Evolutionary conservation across 1,284 basidiomycete species (phyloP).

Genomic region (Jaminaea rosea): DNA sequence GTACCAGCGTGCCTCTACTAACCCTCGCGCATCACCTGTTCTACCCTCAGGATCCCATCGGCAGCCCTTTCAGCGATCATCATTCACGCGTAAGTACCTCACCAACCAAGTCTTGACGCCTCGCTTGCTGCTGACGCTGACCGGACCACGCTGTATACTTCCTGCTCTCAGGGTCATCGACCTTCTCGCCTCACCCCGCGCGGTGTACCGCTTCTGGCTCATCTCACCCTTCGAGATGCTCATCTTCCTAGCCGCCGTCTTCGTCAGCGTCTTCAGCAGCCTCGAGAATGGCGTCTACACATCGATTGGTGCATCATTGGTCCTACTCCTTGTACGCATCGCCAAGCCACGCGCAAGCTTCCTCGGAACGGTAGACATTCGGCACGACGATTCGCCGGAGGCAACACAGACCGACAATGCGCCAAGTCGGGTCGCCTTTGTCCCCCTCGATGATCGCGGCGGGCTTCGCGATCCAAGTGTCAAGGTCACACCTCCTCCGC

Average conservation of each 20-base stretch:
- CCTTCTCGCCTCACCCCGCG: constrained; percentile 74
- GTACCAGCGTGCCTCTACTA: neutral
- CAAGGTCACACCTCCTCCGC: constrained; percentile 66
- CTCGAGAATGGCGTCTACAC: constrained; percentile 94
- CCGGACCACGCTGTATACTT: too few relatives aligned
- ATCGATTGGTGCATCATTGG: constrained; percentile 70
- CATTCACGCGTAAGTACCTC: too few relatives aligned
- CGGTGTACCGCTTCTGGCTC: constrained; percentile 87
- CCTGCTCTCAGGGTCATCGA: too few relatives aligned
- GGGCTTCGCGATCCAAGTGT: constrained; percentile 63
- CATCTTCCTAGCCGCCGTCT: constrained; percentile 79
- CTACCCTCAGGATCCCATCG: too few relatives aligned
- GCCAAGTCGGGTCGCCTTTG: constrained; percentile 59
- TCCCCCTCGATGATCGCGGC: constrained; percentile 59
- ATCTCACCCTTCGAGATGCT: constrained; percentile 85
- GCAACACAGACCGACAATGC: constrained; percentile 9
- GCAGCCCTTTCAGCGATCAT: constrained; percentile 77
- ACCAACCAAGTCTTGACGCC: too few relatives aligned
- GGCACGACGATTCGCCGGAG: constrained; percentile 38
- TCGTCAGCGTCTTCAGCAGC: constrained; percentile 58
- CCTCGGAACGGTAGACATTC: constrained; percentile 63
- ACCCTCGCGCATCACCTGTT: constrained; percentile 8
- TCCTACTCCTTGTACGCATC: constrained; percentile 75
- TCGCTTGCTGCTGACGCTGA: too few relatives aligned
- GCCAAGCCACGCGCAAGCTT: constrained; percentile 86